phyloP scores from a whole-genome alignment of 371 early-diverging fungal genomes.

The Mortierella sp. region DNA sequence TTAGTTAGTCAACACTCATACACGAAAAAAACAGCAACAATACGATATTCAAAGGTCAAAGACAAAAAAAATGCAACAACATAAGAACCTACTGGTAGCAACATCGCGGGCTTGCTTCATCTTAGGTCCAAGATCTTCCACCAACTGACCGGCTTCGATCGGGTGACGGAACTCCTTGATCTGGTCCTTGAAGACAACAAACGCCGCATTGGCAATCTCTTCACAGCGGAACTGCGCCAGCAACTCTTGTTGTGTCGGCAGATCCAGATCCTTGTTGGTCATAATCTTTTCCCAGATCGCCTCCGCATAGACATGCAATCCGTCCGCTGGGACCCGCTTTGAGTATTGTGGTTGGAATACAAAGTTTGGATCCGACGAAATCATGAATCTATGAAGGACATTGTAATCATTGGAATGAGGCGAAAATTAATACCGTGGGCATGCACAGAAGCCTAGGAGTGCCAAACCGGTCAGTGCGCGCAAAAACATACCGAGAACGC shows the following conservation, averaged over 20 bases:
- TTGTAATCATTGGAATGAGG: background rate
- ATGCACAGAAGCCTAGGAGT: background rate
- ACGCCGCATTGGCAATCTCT: slow-evolving; percentile 91
- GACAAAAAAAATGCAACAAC: background rate
- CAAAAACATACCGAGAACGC: slow-evolving; percentile 69
- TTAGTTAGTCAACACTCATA: background rate
- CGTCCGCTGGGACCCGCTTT: slow-evolving; percentile 96
- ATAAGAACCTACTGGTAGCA: slow-evolving; percentile 65
- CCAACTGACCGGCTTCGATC: slow-evolving; percentile 83
- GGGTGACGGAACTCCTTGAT: slow-evolving; percentile 74
- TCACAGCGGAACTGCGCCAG: slow-evolving; percentile 99
- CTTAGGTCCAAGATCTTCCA: slow-evolving; percentile 82
- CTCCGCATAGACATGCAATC: slow-evolving; percentile 91
- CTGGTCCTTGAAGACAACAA: slow-evolving; percentile 74
- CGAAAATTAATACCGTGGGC: background rate
- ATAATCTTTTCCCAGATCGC: slow-evolving; percentile 96
- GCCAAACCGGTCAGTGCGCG: background rate
- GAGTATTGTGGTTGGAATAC: slow-evolving; percentile 92
- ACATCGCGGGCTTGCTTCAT: slow-evolving; percentile 70
- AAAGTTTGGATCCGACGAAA: slow-evolving; percentile 77
- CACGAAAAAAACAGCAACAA: background rate
- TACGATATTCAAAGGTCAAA: too few relatives aligned
- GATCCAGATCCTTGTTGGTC: slow-evolving; percentile 95
- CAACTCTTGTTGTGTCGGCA: slow-evolving; percentile 98
- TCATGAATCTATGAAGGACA: slow-evolving; percentile 71